These are phyloP conservation scores for Calocybe indica DNA, from an alignment of 768 basidiomycete species.

Conservation along the genomic window DNA sequence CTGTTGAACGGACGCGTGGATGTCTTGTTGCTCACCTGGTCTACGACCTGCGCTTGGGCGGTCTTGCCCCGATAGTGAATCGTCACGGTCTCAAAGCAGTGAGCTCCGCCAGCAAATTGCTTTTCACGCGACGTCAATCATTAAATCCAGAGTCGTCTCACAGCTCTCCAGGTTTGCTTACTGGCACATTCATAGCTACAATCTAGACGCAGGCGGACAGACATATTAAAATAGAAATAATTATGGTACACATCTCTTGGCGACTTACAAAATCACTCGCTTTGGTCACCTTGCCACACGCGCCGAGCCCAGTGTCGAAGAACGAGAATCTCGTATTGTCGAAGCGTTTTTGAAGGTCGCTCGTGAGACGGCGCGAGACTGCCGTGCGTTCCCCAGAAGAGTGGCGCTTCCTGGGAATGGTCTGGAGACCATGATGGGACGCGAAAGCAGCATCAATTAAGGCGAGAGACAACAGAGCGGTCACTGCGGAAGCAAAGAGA, in stretches of 20 bases:
- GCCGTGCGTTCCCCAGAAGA: no score
- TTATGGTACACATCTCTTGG: not conserved
- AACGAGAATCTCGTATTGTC: constrained; percentile 22
- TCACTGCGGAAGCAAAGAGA: constrained; percentile 8
- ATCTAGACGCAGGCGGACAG: constrained; percentile 28
- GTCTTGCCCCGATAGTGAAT: constrained; percentile 47
- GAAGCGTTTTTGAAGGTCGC: constrained; percentile 21
- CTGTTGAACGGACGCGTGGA: not conserved
- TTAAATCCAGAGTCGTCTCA: not conserved
- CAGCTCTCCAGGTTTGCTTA: constrained; percentile 1
- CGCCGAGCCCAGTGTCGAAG: constrained; percentile 32
- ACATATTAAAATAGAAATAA: not conserved
- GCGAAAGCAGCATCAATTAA: constrained; percentile 7
- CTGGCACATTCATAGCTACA: constrained; percentile 25
- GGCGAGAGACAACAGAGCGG: constrained; percentile 10
- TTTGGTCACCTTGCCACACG: constrained; percentile 38
- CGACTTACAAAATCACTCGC: constrained; percentile 35
- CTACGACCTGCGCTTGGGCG: constrained; percentile 34
- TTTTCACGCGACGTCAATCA: not conserved
- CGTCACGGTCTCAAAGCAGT: constrained; percentile 50
- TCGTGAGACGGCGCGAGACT: not conserved
- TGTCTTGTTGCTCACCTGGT: constrained; percentile 31
- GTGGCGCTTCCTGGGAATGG: constrained; percentile 8
- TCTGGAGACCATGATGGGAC: constrained; percentile 4
- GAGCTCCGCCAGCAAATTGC: constrained; percentile 14